Evolutionary conservation across 208 protist species (phyloP), one percentile per base, ranked within the genome.

Genomic region (Acanthamoeba quina): DNA sequence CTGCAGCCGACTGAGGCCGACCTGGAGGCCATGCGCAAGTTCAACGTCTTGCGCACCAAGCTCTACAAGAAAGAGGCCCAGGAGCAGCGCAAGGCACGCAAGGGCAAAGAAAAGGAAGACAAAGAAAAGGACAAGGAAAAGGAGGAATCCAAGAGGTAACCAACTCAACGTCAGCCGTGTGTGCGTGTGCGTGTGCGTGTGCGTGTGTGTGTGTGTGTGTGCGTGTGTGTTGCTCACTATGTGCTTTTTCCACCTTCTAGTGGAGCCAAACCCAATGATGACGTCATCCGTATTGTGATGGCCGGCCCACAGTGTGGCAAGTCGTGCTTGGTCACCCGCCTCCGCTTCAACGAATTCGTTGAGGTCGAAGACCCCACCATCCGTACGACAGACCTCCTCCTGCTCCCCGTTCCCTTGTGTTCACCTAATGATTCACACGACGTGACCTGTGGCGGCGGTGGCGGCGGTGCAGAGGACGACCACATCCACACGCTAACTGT

Each of bases 1-100:
- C 37, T 78, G 29, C 70, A 49, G 17, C 70, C 70, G 19, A 78
- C 70, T 4, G 70, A 78, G 37, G 29, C 70, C 17, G 70, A 78
- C 5, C 19, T 78, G 9, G 70, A 78, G 37, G 70, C 70, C 34
- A 78, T 78, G 70, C 70, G 70, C 70, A 78, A 78, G 21, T 49
- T 78, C 34, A 37, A 21, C 70, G 34, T 29, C 70, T 26, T 5
- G 34, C 70, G 70, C 29, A 21, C n/a, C 29, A 78, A 78, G 34
- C 70, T 78, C 21, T 78, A 78, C 34, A 78, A 78, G 70, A 78
- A 78, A 29, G 70, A 78, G 37, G 70, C 70, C 34, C 70, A 78
- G 31, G 70, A 78, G 70, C 70, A 78, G 37, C 70, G 70, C 70
- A 34, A 44, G 10, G 70, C 70, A 9, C 70, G 70, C 15, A 78